phyloP scores from a whole-genome alignment of 78 protist species.

The Cavenderia fasciculata region DNA sequence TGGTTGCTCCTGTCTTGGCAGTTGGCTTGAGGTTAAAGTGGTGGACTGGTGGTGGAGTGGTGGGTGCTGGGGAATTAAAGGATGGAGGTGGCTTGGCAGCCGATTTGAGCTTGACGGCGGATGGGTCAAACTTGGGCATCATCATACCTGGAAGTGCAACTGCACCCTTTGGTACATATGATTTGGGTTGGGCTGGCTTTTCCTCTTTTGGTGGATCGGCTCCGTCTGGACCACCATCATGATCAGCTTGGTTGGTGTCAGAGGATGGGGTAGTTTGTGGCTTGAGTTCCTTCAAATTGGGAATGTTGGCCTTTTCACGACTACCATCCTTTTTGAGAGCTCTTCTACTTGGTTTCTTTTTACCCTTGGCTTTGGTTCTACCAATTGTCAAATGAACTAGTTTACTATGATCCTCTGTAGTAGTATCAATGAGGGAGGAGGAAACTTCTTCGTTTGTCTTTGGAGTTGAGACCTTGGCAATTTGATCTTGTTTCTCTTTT shows the following conservation, averaged over 20 bases:
- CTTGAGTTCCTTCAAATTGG: constrained; percentile 32
- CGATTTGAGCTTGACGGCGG: constrained; percentile 31
- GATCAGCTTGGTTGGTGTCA: not conserved
- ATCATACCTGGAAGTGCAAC: constrained; percentile 39
- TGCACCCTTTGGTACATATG: constrained; percentile 36
- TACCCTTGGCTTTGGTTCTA: constrained; percentile 30
- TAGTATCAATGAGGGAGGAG: not conserved
- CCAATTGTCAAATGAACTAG: constrained; percentile 59
- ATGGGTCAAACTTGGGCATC: constrained; percentile 72
- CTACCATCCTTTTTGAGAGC: constrained; percentile 30
- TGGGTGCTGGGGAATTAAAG: not conserved
- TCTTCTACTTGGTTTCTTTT: constrained; percentile 67
- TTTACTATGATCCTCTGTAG: constrained; percentile 3
- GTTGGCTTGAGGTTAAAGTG: constrained; percentile 36
- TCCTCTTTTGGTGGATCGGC: not conserved
- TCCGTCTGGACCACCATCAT: not conserved
- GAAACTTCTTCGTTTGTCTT: not conserved
- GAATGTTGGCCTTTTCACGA: constrained; percentile 22
- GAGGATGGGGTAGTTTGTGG: not conserved
- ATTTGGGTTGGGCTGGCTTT: not conserved
- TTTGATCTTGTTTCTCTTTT: not conserved
- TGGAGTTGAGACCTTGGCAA: not conserved
- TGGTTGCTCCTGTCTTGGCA: not conserved
- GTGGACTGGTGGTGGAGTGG: constrained; percentile 7
- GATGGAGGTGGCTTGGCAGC: constrained; percentile 1